A percentile compares a stretch with the other conserved stretches of the same genome.
These are phyloP conservation scores for Monosporozyma servazzii DNA, from an alignment of 805 yeast species.

Conservation along the genomic window DNA sequence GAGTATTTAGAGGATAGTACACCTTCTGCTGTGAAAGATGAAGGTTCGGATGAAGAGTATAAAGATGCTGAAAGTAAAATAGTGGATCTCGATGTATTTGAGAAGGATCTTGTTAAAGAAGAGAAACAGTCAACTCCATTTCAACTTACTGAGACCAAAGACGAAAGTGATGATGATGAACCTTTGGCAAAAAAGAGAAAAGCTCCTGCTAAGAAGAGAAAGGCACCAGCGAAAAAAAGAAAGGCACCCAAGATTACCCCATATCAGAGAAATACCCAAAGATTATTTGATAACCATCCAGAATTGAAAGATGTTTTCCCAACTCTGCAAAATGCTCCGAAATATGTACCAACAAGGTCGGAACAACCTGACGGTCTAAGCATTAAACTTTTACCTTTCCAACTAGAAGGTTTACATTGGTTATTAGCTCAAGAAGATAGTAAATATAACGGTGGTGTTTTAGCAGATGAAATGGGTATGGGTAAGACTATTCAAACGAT, in stretches of 20 bases:
- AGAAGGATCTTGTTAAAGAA: not conserved
- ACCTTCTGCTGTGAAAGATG: slow-evolving; percentile 3
- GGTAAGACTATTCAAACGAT: slow-evolving; percentile 97
- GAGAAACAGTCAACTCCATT: not conserved
- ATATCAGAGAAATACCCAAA: slow-evolving; percentile 58
- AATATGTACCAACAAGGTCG: slow-evolving; percentile 45
- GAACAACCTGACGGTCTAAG: slow-evolving; percentile 74
- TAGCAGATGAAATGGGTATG: slow-evolving; percentile 99
- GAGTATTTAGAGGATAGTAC: slow-evolving; percentile 3
- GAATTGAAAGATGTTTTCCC: slow-evolving; percentile 66
- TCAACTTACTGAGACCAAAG: not conserved
- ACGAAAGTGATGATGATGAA: slow-evolving; percentile 11
- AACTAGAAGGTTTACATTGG: slow-evolving; percentile 91
- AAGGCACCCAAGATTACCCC: slow-evolving; percentile 51
- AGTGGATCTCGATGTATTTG: not conserved
- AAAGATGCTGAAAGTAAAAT: slow-evolving; percentile 8
- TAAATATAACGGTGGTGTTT: slow-evolving; percentile 75
- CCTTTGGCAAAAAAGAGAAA: slow-evolving; percentile 18
- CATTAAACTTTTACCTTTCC: slow-evolving; percentile 75
- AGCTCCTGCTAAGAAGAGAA: slow-evolving; percentile 12
- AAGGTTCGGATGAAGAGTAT: slow-evolving; percentile 10
- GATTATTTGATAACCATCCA: slow-evolving; percentile 69
- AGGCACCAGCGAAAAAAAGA: slow-evolving; percentile 18
- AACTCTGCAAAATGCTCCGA: slow-evolving; percentile 41
- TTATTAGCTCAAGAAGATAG: slow-evolving; percentile 70